Base-by-base conservation (phyloP, 1,284 basidiomycete species). In the Veloporphyrellus conicus region DNA sequence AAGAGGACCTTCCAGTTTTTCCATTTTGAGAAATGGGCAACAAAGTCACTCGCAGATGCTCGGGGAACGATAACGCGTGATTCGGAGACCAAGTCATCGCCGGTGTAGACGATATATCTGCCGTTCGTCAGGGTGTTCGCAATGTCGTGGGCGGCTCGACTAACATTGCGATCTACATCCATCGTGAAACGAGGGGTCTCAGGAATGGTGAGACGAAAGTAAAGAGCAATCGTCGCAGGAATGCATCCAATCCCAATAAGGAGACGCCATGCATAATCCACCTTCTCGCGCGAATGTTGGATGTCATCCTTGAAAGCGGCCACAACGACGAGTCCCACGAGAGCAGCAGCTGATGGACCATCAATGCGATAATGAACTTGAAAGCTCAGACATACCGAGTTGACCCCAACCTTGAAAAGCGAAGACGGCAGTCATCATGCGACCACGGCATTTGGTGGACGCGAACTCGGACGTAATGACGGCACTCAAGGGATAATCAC, bases 101-200 rank as follows among this genome's bases (percentile, higher is more conserved):
- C n/a, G n/a, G n/a, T n/a, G n/a, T n/a, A n/a, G n/a, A 62, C 61
- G 41, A 66, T 62, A 58, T 64, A 70, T 27, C 58, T 67, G 10
- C 57, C 54, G 23, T 62, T 68, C 37, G 70, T 64, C 41, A 82
- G 61, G 57, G 78, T 76, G 6, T 68, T 70, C 32, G 68, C 60
- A 40, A 79, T 80, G 54, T 84, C 78, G 51, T 70, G 68, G 16
- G 72, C 60, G 16, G 80, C 81, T 56, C 75, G 75, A 55, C 74
- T 69, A 49, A 84, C 70, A 60, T 85, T 80, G 47, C 78, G 76
- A 62, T 82, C 77, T 47, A 87, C 69, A 61, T 87, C 85, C 76
- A 86, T 79, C 32, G 81, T 86, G 71, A 81, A 87, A 50, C 83
- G 80, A 41, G 83, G 71, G 0, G 78, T 78, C 57, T 82, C 80